Percentiles rank a stretch among this genome's conserved stretches.
Conservation (phyloP, 2,329 filamentous ascomycete genomes). For the Arthroderma uncinatum region DNA sequence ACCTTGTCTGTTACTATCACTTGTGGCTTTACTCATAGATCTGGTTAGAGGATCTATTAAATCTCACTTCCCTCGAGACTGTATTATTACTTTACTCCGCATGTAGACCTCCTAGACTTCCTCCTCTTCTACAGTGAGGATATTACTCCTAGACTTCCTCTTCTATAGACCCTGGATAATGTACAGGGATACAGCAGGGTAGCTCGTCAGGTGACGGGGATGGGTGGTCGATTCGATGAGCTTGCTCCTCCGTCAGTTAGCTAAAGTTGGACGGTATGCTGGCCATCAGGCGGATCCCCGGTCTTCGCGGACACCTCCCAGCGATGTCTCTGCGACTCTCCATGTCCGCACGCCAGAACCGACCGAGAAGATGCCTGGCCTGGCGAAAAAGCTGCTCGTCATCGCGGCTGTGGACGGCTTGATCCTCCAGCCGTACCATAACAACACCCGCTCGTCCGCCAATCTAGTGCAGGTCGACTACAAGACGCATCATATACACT, state of each 20-base stretch:
- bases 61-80: too few species aligned
- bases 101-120: too few species aligned
- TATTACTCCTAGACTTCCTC: too few species aligned
- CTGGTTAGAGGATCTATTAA: too few species aligned
- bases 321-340: not conserved
- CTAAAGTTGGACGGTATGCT: too few species aligned
- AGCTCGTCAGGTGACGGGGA: not conserved
- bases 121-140: too few species aligned
- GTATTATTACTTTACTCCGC: too few species aligned
- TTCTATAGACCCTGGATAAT: not conserved
- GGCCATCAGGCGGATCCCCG: not conserved
- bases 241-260: not conserved
- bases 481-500: constrained; percentile 43
- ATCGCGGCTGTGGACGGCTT: constrained; percentile 74
- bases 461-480: constrained; percentile 56
- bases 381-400: constrained; percentile 70
- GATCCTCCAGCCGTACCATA: constrained; percentile 61
- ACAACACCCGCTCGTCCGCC: constrained; percentile 20
- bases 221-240: constrained; percentile 1
- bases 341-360: not conserved
- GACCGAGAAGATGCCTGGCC: constrained; percentile 51
- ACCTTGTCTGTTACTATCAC: not conserved
- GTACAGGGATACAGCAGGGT: constrained; percentile 2
- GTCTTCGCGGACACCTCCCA: not conserved
- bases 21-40: too few species aligned